Evolutionary conservation across 768 basidiomycete species (phyloP).

Genomic region (Auricularia cornea): DNA sequence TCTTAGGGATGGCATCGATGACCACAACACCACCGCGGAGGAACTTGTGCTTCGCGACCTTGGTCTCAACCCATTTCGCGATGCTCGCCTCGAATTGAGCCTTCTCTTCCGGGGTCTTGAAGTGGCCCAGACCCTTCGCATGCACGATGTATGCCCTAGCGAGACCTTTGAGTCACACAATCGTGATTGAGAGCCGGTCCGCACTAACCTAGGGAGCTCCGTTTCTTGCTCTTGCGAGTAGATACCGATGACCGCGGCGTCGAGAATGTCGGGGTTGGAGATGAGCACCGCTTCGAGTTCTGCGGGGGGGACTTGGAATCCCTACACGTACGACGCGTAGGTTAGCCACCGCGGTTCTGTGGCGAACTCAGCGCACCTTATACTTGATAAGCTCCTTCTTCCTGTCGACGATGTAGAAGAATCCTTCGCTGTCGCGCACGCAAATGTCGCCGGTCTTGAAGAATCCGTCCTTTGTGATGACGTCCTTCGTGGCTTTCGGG

Average conservation of each 20-base stretch:
- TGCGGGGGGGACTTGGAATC: conserved; percentile 72
- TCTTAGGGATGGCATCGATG: conserved; percentile 61
- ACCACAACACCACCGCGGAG: conserved; percentile 64
- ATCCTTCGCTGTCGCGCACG: conserved; percentile 56
- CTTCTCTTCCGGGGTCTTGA: conserved; percentile 24
- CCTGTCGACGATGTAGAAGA: conserved; percentile 66
- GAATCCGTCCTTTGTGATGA: conserved; percentile 70
- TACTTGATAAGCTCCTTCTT: conserved; percentile 58
- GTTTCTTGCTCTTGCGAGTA: conserved; percentile 59
- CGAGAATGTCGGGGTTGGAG: conserved; percentile 66
- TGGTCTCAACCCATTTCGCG: conserved; percentile 54
- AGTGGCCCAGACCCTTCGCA: conserved; percentile 22
- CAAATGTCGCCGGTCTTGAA: conserved; percentile 87
- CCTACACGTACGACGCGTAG: conserved; percentile 29
- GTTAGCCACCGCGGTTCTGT: too few relatives aligned
- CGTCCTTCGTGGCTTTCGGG: conserved; percentile 52
- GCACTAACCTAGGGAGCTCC: conserved; percentile 62
- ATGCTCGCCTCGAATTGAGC: conserved; percentile 42
- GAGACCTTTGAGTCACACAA: background rate
- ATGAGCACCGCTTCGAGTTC: conserved; percentile 74
- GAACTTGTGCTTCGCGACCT: conserved; percentile 68
- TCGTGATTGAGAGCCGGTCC: background rate
- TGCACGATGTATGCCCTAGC: conserved; percentile 22
- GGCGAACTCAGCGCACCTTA: conserved; percentile 38
- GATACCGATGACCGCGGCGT: conserved; percentile 76